phyloP scores from a whole-genome alignment of 371 early-diverging fungal species.

The Syncephalastrum contaminatum region DNA sequence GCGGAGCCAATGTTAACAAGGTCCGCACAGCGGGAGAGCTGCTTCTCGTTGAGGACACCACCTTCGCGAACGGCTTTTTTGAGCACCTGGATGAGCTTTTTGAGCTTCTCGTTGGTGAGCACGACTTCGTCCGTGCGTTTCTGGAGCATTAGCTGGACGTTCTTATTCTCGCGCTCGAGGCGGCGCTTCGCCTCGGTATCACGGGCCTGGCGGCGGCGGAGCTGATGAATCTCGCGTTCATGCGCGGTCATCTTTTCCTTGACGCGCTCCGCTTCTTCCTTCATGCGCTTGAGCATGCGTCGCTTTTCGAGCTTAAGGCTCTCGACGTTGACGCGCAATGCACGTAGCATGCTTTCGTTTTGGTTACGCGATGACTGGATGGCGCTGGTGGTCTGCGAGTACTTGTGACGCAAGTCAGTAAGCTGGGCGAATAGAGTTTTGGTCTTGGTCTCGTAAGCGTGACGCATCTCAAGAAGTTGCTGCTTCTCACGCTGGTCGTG shows the following conservation, averaged over 20 bases:
- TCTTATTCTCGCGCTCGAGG: slow-evolving; percentile 64
- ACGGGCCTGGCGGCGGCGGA: slow-evolving; percentile 63
- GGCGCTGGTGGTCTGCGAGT: slow-evolving; percentile 52
- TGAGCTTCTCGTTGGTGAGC: slow-evolving; percentile 55
- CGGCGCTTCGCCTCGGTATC: slow-evolving; percentile 66
- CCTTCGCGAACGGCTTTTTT: slow-evolving; percentile 43
- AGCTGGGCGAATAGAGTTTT: slow-evolving; percentile 66
- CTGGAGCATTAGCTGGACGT: slow-evolving; percentile 52
- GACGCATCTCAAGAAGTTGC: slow-evolving; percentile 28
- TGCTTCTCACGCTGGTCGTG: slow-evolving; percentile 25
- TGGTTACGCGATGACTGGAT: slow-evolving; percentile 53
- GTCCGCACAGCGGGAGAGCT: slow-evolving; percentile 23
- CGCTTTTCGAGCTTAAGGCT: slow-evolving; percentile 71
- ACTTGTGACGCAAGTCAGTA: slow-evolving; percentile 57
- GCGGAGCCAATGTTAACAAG: slow-evolving; percentile 25
- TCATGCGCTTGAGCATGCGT: slow-evolving; percentile 78
- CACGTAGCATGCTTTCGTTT: slow-evolving; percentile 52
- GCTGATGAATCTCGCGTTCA: slow-evolving; percentile 71
- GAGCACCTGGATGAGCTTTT: slow-evolving; percentile 42
- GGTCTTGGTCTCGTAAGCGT: slow-evolving; percentile 69
- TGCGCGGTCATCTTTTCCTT: slow-evolving; percentile 62
- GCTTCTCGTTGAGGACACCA: slow-evolving; percentile 34
- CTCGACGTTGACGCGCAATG: slow-evolving; percentile 55
- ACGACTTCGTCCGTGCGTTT: slow-evolving; percentile 55
- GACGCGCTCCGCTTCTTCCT: slow-evolving; percentile 67